Percentiles rank a stretch among this genome's conserved stretches.
Evolutionary conservation across 768 basidiomycete species (phyloP).

Genomic region (Pholiota conissans): DNA sequence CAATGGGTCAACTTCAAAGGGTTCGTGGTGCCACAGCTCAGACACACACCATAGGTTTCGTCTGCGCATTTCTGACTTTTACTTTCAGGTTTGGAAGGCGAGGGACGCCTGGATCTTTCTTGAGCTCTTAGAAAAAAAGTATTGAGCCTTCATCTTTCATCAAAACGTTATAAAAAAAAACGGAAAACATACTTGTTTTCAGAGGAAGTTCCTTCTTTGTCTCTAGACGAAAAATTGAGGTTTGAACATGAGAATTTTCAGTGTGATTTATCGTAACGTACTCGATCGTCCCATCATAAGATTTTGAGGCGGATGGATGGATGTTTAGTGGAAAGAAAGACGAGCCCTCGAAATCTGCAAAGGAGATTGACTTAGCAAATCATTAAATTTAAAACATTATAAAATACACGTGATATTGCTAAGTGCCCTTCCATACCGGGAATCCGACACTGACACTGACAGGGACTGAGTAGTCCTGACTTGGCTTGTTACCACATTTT

Average conservation of each 20-base stretch:
- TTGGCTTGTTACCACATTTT: no score
- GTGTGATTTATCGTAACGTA: constrained; percentile 1
- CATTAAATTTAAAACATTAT: no score
- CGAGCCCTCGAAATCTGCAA: no score
- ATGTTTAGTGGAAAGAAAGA: neutral
- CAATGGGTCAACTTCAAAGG: neutral
- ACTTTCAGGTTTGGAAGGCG: constrained; percentile 75
- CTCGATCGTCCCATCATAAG: constrained; percentile 25
- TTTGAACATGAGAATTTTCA: neutral
- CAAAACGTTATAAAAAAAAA: no score
- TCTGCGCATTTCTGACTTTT: constrained; percentile 48
- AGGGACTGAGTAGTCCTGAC: no score
- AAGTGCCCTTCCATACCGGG: no score
- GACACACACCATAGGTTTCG: constrained; percentile 38
- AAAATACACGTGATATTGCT: no score
- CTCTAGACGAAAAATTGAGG: constrained; percentile 25
- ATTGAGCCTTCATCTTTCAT: no score
- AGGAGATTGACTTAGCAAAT: no score
- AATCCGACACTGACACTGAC: no score
- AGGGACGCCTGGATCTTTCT: constrained; percentile 89
- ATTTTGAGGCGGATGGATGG: neutral
- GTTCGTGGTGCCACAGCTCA: neutral
- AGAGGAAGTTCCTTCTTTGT: constrained; percentile 40
- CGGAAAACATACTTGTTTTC: constrained; percentile 37
- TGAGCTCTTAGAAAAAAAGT: constrained; percentile 65